Base-by-base conservation (phyloP, 2,329 filamentous ascomycete species). In the Neonectria magnoliae region DNA sequence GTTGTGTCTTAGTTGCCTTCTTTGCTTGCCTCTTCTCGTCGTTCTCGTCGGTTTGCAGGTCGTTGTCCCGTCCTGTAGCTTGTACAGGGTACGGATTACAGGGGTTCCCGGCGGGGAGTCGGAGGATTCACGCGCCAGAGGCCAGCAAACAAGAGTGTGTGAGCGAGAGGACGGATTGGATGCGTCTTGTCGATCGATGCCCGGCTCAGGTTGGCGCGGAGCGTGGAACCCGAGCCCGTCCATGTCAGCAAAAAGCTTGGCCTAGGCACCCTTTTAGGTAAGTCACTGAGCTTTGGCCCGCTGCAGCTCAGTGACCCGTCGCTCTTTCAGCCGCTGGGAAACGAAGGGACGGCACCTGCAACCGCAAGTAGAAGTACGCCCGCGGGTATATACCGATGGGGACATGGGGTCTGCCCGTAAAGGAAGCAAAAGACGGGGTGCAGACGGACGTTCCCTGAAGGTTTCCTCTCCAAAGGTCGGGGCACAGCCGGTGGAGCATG, bases 121-220 rank as follows among this genome's bases (percentile, higher is more conserved):
- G 68, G 68, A 68, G 65, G 44, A 27, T 47, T 47, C 14, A 25
- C 20, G 44, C 44, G 14, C 25, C 20, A 13, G 44, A 27, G 11
- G 45, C 14, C 36, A 38, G 36, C 14, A 16, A n/a, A 2, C 14
- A 38, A 38, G 5, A 16, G 36, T 3, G 36, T 7, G 36, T 16
- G 44, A 20, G 44, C 3, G 42, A n/a, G 44, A 48, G 42, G 42
- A 10, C 22, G 42, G 42, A 25, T 44, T 57, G 59, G 68, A 60
- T 54, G 64, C 45, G 51, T 67, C 27, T 25, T 56, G 58, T 57
- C 44, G 69, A 71, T 71, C 69, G 57, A 62, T 69, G 31, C 57
- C 56, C 61, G 64, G 45, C 44, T 62, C 55, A 29, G 57, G 53
- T 36, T 57, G 68, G 68, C 57, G 62, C 31, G 48, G 25, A 25